Percentiles rank a stretch among this genome's conserved stretches.
Conservation (phyloP, 345 rosid species). For the Capsella bursapastoris region DNA sequence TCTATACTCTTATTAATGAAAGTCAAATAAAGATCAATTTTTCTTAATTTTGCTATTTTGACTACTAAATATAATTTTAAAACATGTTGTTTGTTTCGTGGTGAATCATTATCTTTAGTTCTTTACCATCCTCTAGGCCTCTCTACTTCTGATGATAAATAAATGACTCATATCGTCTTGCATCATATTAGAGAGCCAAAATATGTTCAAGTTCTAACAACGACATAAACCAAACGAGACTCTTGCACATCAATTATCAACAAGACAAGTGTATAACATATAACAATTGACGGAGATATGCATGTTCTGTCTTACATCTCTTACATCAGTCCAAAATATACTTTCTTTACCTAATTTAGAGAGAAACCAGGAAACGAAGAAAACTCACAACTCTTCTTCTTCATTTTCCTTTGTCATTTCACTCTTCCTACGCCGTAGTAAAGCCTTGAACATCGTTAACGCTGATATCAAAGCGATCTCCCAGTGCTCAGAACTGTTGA, state of each 20-base stretch:
- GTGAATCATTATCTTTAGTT: too few species aligned
- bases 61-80: too few species aligned
- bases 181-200: slow-evolving; percentile 8
- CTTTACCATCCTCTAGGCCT: too few species aligned
- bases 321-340: slow-evolving; percentile 22
- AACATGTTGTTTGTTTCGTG: too few species aligned
- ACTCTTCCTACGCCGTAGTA: slow-evolving; percentile 55
- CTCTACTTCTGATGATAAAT: neutral
- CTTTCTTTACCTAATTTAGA: slow-evolving; percentile 25
- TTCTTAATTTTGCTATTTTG: too few species aligned
- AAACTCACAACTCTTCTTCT: slow-evolving; percentile 52
- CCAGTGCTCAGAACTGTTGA: slow-evolving; percentile 71
- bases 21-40: too few species aligned
- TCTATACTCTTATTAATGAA: too few species aligned
- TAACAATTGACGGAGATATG: slow-evolving; percentile 29
- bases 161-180: neutral
- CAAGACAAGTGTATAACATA: slow-evolving; percentile 17
- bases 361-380: slow-evolving; percentile 5
- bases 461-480: slow-evolving; percentile 65
- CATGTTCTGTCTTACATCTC: slow-evolving; percentile 20
- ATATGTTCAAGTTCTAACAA: neutral
- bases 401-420: slow-evolving; percentile 43
- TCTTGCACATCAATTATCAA: slow-evolving; percentile 3
- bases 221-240: slow-evolving; percentile 28
- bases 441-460: slow-evolving; percentile 58